phyloP scores from a whole-genome alignment of 2,329 filamentous ascomycete genomes.

The Parastagonospora nodorum region DNA sequence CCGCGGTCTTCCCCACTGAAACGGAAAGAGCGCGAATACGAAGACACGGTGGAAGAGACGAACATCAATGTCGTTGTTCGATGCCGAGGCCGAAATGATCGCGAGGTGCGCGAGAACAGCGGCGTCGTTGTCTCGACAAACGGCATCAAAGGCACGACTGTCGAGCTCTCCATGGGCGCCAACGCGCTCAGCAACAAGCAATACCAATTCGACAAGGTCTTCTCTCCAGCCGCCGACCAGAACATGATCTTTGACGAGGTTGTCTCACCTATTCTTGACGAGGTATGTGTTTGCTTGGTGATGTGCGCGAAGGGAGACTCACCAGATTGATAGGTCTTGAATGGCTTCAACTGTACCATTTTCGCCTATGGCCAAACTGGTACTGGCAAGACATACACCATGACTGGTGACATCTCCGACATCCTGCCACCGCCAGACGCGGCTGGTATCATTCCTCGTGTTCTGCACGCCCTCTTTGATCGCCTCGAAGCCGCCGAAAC shows the following conservation, averaged over 20 bases:
- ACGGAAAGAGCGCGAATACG: constrained; percentile 86
- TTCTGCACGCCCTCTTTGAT: constrained; percentile 82
- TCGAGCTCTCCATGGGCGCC: constrained; percentile 90
- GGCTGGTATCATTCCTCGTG: constrained; percentile 93
- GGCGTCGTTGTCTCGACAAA: constrained; percentile 88
- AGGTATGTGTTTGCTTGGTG: constrained; percentile 60
- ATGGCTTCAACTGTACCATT: constrained; percentile 96
- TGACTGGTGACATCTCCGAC: constrained; percentile 97
- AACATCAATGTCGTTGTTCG: constrained; percentile 98
- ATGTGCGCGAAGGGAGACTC: constrained; percentile 2
- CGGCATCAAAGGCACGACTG: constrained; percentile 80
- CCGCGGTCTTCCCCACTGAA: constrained; percentile 63
- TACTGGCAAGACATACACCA: constrained; percentile 98
- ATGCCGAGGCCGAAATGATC: constrained; percentile 88
- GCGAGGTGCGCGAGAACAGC: constrained; percentile 92
- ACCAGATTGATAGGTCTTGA: constrained; percentile 70
- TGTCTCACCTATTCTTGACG: constrained; percentile 87
- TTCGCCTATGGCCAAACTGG: constrained; percentile 98
- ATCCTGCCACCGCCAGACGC: constrained; percentile 87
- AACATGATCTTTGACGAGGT: constrained; percentile 94
- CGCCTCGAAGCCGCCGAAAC: constrained; percentile 77
- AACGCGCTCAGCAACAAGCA: constrained; percentile 94
- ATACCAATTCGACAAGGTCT: constrained; percentile 96
- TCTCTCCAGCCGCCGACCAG: constrained; percentile 93
- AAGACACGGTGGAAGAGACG: constrained; percentile 77